A percentile compares a stretch with the other conserved stretches of the same genome.
Conservation (phyloP, 306 rosid genomes). For the Vigna reflexopilosa region DNA sequence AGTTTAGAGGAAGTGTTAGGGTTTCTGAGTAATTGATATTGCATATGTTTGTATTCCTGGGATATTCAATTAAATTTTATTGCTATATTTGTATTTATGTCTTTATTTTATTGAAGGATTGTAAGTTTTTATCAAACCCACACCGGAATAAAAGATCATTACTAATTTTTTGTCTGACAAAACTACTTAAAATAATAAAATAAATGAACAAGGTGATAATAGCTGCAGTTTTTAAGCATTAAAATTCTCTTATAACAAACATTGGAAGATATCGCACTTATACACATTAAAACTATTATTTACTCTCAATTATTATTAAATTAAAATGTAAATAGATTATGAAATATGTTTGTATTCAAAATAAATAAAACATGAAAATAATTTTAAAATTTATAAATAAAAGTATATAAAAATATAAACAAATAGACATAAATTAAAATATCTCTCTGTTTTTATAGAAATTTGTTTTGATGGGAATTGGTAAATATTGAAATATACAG, state of each 20-base stretch:
- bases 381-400: too few relatives aligned
- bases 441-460: too few relatives aligned
- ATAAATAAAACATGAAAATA: too few relatives aligned
- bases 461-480: too few relatives aligned
- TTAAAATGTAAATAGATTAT: too few relatives aligned
- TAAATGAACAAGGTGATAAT: not conserved
- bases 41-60: not conserved
- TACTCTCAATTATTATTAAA: not conserved
- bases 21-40: not conserved
- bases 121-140: not conserved
- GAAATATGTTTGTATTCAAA: too few relatives aligned
- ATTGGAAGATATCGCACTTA: not conserved
- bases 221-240: not conserved
- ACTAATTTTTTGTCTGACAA: not conserved
- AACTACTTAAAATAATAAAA: not conserved
- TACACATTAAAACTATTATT: not conserved
- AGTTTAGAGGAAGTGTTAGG: conserved; percentile 51
- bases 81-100: not conserved
- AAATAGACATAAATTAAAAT: too few relatives aligned
- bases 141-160: not conserved
- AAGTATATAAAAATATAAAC: too few relatives aligned
- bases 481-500: too few relatives aligned
- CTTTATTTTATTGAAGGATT: not conserved
- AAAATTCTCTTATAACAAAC: not conserved
- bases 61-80: conserved; percentile 3